Percentiles rank a stretch among this genome's conserved stretches.
Evolutionary conservation across 2,329 filamentous ascomycete species (phyloP).

Genomic region (Xylaria sp.): DNA sequence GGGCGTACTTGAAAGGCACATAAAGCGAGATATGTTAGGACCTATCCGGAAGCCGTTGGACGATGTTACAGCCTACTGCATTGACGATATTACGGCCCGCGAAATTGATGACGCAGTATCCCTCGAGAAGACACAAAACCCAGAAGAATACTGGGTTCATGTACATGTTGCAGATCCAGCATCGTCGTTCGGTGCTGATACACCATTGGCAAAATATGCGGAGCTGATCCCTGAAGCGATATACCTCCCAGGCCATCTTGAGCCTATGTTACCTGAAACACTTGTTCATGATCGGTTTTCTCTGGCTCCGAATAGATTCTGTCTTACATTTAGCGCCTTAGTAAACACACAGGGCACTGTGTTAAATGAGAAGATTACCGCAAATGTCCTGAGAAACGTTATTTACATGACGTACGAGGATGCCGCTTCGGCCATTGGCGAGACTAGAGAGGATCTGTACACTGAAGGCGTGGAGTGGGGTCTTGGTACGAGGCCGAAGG

Average conservation of each 20-base stretch:
- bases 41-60: slow-evolving; percentile 64
- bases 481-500: slow-evolving; percentile 42
- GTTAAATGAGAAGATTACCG: slow-evolving; percentile 59
- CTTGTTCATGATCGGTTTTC: slow-evolving; percentile 60
- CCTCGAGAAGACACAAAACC: slow-evolving; percentile 61
- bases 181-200: slow-evolving; percentile 67
- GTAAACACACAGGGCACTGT: slow-evolving; percentile 59
- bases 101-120: slow-evolving; percentile 84
- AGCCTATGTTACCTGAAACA: slow-evolving; percentile 62
- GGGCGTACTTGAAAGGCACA: slow-evolving; percentile 41
- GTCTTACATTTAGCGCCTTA: slow-evolving; percentile 67
- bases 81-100: slow-evolving; percentile 68
- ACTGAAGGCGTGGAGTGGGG: slow-evolving; percentile 20
- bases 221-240: slow-evolving; percentile 64
- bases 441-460: slow-evolving; percentile 38
- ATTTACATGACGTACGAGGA: slow-evolving; percentile 61
- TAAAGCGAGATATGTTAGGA: slow-evolving; percentile 52
- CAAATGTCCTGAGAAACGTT: slow-evolving; percentile 60
- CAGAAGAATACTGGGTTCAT: slow-evolving; percentile 73
- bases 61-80: slow-evolving; percentile 69
- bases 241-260: slow-evolving; percentile 63
- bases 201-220: slow-evolving; percentile 64
- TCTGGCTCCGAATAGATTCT: slow-evolving; percentile 55
- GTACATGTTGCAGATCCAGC: slow-evolving; percentile 80
- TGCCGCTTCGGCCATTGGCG: slow-evolving; percentile 52